Base-by-base conservation (phyloP, 2,329 filamentous ascomycete species). In the Sclerotinia trifoliorum region DNA sequence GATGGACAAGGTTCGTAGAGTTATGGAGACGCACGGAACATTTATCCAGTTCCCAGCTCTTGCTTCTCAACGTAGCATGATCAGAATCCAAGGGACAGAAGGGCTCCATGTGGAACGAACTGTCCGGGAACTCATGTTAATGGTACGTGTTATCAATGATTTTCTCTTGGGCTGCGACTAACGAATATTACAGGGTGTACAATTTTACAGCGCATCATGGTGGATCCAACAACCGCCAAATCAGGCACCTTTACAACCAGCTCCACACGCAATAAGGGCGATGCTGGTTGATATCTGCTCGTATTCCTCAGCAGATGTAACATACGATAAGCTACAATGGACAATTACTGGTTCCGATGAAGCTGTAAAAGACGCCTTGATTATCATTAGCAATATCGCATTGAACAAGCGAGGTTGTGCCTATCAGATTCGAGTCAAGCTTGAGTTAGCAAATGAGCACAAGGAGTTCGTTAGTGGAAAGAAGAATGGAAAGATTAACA, bases 401-500 rank as follows among this genome's bases (percentile, higher is more conserved):
- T 96, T 97, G 76, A 92, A 96, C 70, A 90, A 90, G 72, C 90
- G 93, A 74, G 88, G 91, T 54, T 91, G 46, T 92, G 60, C 60
- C 73, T 96, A 96, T 76, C 94, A 96, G 78, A 96, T 99, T 78
- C 89, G 94, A 68, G 94, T 99, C 77, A 98, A 98, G 83, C 96
- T 99, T 71, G 95, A 99, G 82, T 89, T 99, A 68, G 95, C 95
- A 76, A 98, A 98, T 77, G 95, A 99, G 81, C 95, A 99, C 83
- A 99, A 99, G 80, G 95, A 99, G 78, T 99, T 99, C 78, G 95
- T 99, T 68, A 97, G 94, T 74, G 95, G 95, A 74, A 99, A 99
- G 85, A 99, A 99, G 84, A 99, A 99, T 76, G 95, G 95, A 80
- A 99, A 99, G 83, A 99, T 99, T 80, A 99, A 99, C 85, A 99